Conservation (phyloP, 768 basidiomycete species). For the Amylocystis lapponica region DNA sequence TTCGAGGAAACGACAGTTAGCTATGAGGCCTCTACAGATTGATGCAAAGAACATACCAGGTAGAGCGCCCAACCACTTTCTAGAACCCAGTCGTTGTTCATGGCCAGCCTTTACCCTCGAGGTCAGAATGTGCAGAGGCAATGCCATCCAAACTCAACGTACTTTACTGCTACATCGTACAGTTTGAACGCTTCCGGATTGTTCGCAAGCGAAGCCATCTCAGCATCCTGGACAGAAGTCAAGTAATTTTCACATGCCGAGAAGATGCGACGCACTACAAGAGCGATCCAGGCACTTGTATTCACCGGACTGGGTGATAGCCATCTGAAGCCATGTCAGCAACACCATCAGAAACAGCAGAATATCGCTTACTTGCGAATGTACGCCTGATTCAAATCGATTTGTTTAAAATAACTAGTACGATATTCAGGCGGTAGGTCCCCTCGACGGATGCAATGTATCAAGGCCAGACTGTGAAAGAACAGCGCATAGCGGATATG, state of each 20-base stretch:
- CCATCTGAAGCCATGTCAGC: constrained; percentile 43
- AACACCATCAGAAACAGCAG: neutral
- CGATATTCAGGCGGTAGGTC: constrained; percentile 30
- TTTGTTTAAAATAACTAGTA: constrained; percentile 45
- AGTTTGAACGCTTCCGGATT: constrained; percentile 55
- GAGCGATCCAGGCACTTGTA: constrained; percentile 59
- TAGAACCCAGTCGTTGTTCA: constrained; percentile 63
- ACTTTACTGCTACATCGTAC: constrained; percentile 68
- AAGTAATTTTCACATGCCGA: neutral
- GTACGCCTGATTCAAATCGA: constrained; percentile 54
- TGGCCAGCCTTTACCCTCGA: constrained; percentile 45
- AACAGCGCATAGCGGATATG: constrained; percentile 65
- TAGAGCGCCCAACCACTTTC: constrained; percentile 70
- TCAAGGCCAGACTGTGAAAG: constrained; percentile 65
- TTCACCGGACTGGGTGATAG: constrained; percentile 65
- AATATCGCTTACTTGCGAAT: constrained; percentile 44
- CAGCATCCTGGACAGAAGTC: constrained; percentile 48
- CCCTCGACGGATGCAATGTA: constrained; percentile 50
- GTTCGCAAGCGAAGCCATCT: constrained; percentile 54
- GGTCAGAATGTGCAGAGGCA: neutral
- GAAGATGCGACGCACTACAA: constrained; percentile 39
- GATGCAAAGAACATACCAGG: constrained; percentile 34
- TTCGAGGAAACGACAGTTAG: neutral
- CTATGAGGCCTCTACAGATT: no score
- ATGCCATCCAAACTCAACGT: constrained; percentile 10